A percentile compares a stretch with the other conserved stretches of the same genome.
These are phyloP conservation scores for Ormosia emarginata DNA, from an alignment of 306 rosid species.

Conservation along the genomic window DNA sequence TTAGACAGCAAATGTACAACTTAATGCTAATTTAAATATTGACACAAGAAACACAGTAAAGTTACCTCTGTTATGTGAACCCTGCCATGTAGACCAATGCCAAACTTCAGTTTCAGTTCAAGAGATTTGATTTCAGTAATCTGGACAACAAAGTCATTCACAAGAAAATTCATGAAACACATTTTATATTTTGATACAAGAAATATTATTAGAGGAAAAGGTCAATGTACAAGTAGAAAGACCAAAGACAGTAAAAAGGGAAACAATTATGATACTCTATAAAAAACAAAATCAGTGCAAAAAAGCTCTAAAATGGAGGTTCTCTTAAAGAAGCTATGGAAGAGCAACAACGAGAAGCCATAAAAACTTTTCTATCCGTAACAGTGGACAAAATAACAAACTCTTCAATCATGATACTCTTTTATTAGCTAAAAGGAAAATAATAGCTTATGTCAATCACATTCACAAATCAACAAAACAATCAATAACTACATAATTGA, in stretches of 20 bases:
- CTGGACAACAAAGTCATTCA: slow-evolving; percentile 37
- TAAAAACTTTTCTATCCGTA: background rate
- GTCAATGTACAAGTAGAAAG: background rate
- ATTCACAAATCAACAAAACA: background rate
- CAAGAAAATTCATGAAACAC: slow-evolving; percentile 18
- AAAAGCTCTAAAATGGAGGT: background rate
- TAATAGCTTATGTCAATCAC: background rate
- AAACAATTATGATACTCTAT: background rate
- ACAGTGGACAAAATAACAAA: background rate
- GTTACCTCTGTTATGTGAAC: slow-evolving; percentile 86
- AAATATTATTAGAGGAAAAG: background rate
- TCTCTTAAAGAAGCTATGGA: background rate
- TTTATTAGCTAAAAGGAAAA: background rate
- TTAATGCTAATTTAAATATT: background rate
- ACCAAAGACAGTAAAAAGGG: background rate
- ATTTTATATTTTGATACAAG: background rate
- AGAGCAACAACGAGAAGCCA: background rate
- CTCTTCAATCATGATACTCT: background rate
- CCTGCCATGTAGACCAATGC: slow-evolving; percentile 67
- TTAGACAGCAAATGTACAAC: background rate
- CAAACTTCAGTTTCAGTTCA: slow-evolving; percentile 84
- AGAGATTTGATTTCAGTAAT: slow-evolving; percentile 76
- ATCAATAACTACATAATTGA: background rate
- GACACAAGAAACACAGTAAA: background rate
- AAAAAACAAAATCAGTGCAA: background rate